Conservation (phyloP, 495 filamentous ascomycete genomes). For the Cenococcum geophilum region DNA sequence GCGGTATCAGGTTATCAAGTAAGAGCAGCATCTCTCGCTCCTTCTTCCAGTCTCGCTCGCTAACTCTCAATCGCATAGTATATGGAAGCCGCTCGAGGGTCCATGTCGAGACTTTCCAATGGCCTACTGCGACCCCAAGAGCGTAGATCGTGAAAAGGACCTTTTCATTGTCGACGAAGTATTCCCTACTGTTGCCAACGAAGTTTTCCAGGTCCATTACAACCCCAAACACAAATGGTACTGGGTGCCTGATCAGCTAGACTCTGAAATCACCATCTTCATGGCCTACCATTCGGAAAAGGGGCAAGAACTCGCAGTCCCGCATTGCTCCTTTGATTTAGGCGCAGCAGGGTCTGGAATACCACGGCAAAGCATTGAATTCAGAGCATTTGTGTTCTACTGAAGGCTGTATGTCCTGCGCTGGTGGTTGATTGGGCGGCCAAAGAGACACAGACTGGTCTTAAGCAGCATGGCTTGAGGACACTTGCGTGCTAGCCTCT, state of each 20-base stretch:
- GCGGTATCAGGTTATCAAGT: conserved; percentile 19
- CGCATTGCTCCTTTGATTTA: conserved; percentile 19
- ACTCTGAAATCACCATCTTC: conserved; percentile 18
- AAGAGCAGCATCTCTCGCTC: too few relatives aligned
- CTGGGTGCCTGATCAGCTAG: conserved; percentile 15
- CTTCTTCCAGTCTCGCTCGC: too few relatives aligned
- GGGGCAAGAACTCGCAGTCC: conserved; percentile 13
- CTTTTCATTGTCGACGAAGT: conserved; percentile 16
- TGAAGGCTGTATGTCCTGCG: too few relatives aligned
- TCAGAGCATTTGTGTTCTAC: conserved; percentile 20
- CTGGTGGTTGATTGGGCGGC: too few relatives aligned
- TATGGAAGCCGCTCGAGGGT: conserved; percentile 8
- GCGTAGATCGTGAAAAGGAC: conserved; percentile 10
- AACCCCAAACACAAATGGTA: conserved; percentile 18
- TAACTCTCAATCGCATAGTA: too few relatives aligned
- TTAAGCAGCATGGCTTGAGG: too few relatives aligned
- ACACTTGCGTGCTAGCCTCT: too few relatives aligned
- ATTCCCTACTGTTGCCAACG: conserved; percentile 16
- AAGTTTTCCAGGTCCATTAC: conserved; percentile 14
- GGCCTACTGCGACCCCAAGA: conserved; percentile 15
- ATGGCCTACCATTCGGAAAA: conserved; percentile 12
- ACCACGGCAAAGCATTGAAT: conserved; percentile 16
- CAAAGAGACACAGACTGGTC: too few relatives aligned
- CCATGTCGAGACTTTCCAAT: conserved; percentile 15
- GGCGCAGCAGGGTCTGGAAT: conserved; percentile 7